Evolutionary conservation across 108 stramenopile genomes (phyloP).

Genomic region (Nannochloropsis salina): DNA sequence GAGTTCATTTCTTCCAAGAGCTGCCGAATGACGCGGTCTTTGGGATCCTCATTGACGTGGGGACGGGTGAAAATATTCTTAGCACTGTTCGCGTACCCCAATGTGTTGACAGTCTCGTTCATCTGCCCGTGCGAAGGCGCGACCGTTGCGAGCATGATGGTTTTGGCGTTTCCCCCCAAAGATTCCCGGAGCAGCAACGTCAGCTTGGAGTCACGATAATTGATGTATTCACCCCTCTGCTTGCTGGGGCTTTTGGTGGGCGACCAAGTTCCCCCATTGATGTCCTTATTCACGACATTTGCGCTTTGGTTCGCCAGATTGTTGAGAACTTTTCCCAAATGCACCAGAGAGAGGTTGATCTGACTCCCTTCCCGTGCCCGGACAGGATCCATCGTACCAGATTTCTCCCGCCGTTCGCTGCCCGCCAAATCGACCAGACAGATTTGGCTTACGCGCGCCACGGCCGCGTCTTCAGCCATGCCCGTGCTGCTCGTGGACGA

Average conservation of each 20-base stretch:
- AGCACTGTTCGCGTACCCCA: slow-evolving; percentile 87
- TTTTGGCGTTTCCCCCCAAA: slow-evolving; percentile 81
- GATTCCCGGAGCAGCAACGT: slow-evolving; percentile 91
- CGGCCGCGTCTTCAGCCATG: slow-evolving; percentile 45
- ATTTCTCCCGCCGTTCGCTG: slow-evolving; percentile 58
- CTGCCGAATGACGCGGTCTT: slow-evolving; percentile 25
- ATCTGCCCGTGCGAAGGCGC: slow-evolving; percentile 31
- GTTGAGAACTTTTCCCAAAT: neutral
- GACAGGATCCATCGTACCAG: neutral
- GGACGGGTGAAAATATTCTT: slow-evolving; percentile 83
- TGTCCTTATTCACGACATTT: neutral
- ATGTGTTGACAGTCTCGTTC: slow-evolving; percentile 80
- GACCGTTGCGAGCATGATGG: slow-evolving; percentile 10
- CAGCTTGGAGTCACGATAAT: slow-evolving; percentile 82
- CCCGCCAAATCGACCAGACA: slow-evolving; percentile 86
- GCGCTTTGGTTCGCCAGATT: neutral
- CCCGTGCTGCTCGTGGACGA: slow-evolving; percentile 19
- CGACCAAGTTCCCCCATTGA: neutral
- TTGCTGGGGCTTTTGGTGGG: neutral
- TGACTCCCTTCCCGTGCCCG: neutral
- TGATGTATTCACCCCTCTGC: slow-evolving; percentile 50
- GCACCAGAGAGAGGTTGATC: slow-evolving; percentile 1
- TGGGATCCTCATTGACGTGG: slow-evolving; percentile 67
- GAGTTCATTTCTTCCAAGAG: neutral
- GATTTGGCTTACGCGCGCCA: slow-evolving; percentile 47